Conservation (phyloP, 108 stramenopile species). For the Skeletonema tropicum region DNA sequence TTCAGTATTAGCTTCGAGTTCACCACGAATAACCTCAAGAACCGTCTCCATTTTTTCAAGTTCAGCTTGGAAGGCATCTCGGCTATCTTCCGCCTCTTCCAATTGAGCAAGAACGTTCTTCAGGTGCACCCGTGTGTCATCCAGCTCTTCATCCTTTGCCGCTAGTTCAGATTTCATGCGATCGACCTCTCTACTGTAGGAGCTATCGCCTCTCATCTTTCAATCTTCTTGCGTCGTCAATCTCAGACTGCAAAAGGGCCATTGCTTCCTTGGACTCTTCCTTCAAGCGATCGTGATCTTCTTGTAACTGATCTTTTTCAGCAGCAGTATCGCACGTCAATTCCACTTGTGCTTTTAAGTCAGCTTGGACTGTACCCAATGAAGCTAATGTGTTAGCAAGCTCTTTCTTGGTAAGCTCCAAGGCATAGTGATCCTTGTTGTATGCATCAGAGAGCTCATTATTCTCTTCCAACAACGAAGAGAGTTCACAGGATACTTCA, state of each 20-base stretch:
- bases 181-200: background rate
- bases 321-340: background rate
- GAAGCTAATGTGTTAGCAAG: background rate
- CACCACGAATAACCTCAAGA: conserved; percentile 12
- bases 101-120: conserved; percentile 37
- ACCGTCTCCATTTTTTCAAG: conserved; percentile 9
- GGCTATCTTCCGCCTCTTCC: conserved; percentile 10
- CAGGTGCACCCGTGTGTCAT: conserved; percentile 19
- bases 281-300: conserved; percentile 29
- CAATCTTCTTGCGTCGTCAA: background rate
- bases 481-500: conserved; percentile 19
- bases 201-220: background rate
- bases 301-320: conserved; percentile 12
- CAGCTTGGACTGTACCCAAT: background rate
- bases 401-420: conserved; percentile 3
- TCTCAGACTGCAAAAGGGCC: conserved; percentile 29
- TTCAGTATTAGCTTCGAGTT: conserved; percentile 11
- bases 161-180: conserved; percentile 12
- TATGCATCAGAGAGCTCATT: background rate
- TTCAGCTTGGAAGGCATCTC: conserved; percentile 3
- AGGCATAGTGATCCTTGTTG: background rate
- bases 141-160: conserved; percentile 16
- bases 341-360: conserved; percentile 11
- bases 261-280: conserved; percentile 34
- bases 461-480: conserved; percentile 16